These are phyloP conservation scores for Oryza coarctata DNA, from an alignment of 176 grass and related monocot species.

Conservation along the genomic window DNA sequence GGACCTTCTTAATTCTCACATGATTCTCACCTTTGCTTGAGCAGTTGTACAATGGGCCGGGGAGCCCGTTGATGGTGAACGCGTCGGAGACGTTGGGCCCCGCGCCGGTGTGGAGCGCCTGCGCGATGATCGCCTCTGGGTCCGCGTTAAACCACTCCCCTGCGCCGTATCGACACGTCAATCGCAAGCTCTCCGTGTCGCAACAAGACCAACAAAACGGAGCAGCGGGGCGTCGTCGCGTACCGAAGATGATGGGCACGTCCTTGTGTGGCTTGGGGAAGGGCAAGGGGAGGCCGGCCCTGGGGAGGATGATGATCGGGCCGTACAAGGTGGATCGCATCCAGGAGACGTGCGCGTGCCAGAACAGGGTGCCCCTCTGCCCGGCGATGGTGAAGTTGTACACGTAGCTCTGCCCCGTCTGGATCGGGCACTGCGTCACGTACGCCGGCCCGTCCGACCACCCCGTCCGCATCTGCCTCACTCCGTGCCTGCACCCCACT, in stretches of 20 bases:
- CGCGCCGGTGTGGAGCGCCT: constrained; percentile 49
- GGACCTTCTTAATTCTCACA: neutral
- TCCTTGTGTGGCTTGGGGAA: constrained; percentile 62
- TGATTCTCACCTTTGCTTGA: constrained; percentile 44
- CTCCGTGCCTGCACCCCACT: constrained; percentile 44
- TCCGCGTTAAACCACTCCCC: constrained; percentile 70
- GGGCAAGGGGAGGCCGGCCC: constrained; percentile 50
- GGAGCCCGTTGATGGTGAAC: constrained; percentile 68
- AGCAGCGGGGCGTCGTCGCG: neutral
- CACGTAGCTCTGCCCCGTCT: constrained; percentile 50
- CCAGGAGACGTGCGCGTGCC: constrained; percentile 73
- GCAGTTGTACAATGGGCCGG: constrained; percentile 74
- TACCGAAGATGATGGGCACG: constrained; percentile 56
- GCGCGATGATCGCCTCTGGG: constrained; percentile 49
- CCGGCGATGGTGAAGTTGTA: constrained; percentile 63
- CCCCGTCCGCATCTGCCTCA: constrained; percentile 60
- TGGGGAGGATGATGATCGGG: constrained; percentile 61
- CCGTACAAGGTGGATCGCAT: constrained; percentile 59
- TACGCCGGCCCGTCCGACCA: constrained; percentile 72
- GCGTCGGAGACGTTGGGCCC: constrained; percentile 68
- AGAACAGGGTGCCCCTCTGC: constrained; percentile 63
- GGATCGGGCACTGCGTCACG: constrained; percentile 74
- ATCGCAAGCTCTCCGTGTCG: no score
- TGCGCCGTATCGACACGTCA: neutral
- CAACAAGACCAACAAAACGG: neutral